Percentiles rank a stretch among this genome's conserved stretches.
These are phyloP conservation scores for Salix purpurea DNA, from an alignment of 345 rosid species.

Conservation along the genomic window DNA sequence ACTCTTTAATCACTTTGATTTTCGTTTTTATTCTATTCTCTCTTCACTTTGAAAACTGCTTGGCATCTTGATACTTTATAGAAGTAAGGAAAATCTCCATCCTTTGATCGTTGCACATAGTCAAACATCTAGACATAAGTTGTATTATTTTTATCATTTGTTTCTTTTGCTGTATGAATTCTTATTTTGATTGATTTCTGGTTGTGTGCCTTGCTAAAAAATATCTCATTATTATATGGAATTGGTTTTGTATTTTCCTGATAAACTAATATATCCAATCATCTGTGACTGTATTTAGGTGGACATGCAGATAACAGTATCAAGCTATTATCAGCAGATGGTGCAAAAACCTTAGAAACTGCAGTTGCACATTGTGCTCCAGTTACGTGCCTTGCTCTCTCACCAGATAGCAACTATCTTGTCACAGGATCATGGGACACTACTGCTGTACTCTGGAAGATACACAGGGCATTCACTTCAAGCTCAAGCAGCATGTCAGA, in stretches of 20 bases:
- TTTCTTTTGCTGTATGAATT: not conserved
- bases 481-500: constrained; percentile 52
- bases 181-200: not conserved
- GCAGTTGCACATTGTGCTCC: constrained; percentile 94
- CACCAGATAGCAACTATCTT: constrained; percentile 76
- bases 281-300: constrained; percentile 41
- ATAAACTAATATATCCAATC: not conserved
- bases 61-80: not conserved
- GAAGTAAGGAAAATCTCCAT: not conserved
- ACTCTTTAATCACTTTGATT: not conserved
- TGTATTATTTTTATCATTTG: not conserved
- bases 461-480: constrained; percentile 55
- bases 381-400: constrained; percentile 93
- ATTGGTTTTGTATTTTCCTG: not conserved
- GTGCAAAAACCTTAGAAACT: constrained; percentile 82
- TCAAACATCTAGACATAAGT: not conserved
- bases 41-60: not conserved
- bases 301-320: constrained; percentile 93
- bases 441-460: constrained; percentile 87
- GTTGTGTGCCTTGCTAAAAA: not conserved
- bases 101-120: not conserved
- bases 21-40: not conserved
- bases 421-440: constrained; percentile 88
- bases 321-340: constrained; percentile 80
- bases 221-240: not conserved